Percentiles rank a stretch among this genome's conserved stretches.
These are phyloP conservation scores for Arthrobotrys sinensis DNA, from an alignment of 2,329 filamentous ascomycete genomes.

Conservation along the genomic window DNA sequence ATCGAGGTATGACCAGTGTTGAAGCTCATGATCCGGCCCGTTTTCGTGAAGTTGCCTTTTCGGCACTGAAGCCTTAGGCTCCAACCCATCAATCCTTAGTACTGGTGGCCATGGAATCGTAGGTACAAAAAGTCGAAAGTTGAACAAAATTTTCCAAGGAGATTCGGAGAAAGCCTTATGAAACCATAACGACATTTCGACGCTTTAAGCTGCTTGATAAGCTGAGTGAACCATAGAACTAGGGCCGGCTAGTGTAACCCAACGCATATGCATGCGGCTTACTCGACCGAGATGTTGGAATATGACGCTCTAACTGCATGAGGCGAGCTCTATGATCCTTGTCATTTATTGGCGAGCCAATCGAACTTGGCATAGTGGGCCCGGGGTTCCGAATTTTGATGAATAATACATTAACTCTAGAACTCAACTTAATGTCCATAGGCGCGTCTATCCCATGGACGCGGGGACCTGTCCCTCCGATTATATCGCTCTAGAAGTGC, in stretches of 20 bases:
- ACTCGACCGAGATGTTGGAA: conserved; percentile 25
- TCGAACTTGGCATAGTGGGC: conserved; percentile 7
- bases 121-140: conserved; percentile 19
- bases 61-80: neutral
- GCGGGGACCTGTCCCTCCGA: conserved; percentile 43
- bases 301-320: conserved; percentile 23
- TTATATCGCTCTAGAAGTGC: conserved; percentile 63
- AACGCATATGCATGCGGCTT: conserved; percentile 34
- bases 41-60: conserved; percentile 17
- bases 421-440: conserved; percentile 28
- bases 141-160: conserved; percentile 31
- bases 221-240: conserved; percentile 12
- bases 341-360: conserved; percentile 20
- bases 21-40: neutral
- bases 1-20: neutral
- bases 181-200: conserved; percentile 17
- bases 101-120: neutral
- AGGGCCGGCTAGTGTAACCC: conserved; percentile 18
- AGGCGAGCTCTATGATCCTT: conserved; percentile 35
- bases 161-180: conserved; percentile 33
- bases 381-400: conserved; percentile 20
- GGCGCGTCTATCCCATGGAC: conserved; percentile 20
- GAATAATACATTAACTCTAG: conserved; percentile 8
- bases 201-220: conserved; percentile 23
- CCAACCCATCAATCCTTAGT: neutral